Evolutionary conservation across 2,329 filamentous ascomycete genomes (phyloP).

Genomic region (Colletotrichum sp.): DNA sequence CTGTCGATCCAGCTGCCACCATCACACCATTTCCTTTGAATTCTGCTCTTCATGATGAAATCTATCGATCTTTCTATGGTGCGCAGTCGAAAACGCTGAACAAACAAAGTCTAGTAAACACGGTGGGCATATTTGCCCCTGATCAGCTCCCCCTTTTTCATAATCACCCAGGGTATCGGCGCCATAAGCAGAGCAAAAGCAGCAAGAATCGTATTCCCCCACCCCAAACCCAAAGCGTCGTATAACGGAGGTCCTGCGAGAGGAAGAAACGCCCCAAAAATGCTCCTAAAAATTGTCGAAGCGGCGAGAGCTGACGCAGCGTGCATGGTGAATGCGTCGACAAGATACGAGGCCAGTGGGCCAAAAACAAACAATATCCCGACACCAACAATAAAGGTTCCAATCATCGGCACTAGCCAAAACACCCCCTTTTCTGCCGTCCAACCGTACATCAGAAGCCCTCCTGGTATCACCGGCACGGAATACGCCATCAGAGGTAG

Average conservation of each 20-base stretch:
- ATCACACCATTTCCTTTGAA: background rate
- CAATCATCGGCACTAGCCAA: constrained; percentile 62
- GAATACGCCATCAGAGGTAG: constrained; percentile 24
- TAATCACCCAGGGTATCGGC: constrained; percentile 49
- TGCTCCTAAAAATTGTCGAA: constrained; percentile 58
- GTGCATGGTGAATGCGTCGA: constrained; percentile 59
- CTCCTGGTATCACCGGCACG: constrained; percentile 27
- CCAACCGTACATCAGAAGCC: constrained; percentile 30
- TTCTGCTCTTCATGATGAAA: background rate
- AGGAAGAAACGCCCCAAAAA: constrained; percentile 57
- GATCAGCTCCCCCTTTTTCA: constrained; percentile 45
- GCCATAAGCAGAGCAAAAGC: constrained; percentile 46
- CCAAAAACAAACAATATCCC: constrained; percentile 25
- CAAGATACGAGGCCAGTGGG: constrained; percentile 47
- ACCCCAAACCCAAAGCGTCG: constrained; percentile 52
- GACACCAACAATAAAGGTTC: constrained; percentile 51
- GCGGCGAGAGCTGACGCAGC: constrained; percentile 69
- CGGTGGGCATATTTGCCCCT: background rate
- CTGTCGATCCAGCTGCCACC: background rate
- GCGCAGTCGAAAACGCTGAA: background rate
- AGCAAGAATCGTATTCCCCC: constrained; percentile 48
- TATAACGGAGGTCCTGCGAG: constrained; percentile 57
- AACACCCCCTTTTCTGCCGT: constrained; percentile 53
- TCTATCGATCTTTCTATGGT: background rate
- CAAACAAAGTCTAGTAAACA: background rate